Evolutionary conservation across 2,329 filamentous ascomycete genomes (phyloP).

Genomic region (Stemphylium beticola): DNA sequence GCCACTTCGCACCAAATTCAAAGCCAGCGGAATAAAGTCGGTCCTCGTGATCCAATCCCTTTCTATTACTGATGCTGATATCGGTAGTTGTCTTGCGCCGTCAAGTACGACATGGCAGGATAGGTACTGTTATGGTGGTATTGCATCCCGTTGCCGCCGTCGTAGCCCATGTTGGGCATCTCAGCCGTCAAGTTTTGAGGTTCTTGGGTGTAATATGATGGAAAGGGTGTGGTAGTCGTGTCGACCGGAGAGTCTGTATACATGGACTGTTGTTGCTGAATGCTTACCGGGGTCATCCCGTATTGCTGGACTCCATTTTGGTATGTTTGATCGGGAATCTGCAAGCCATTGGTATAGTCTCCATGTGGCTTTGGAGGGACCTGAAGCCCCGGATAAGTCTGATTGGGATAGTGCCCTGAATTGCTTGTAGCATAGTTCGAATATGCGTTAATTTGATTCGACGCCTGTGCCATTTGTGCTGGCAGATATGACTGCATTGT

Average conservation of each 20-base stretch:
- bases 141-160: constrained; percentile 35
- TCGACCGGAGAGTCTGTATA: constrained; percentile 49
- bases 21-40: too few species aligned
- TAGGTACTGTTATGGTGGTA: constrained; percentile 39
- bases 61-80: constrained; percentile 33
- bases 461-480: constrained; percentile 40
- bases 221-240: constrained; percentile 35
- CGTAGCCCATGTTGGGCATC: constrained; percentile 33
- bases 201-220: constrained; percentile 43
- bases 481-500: constrained; percentile 50
- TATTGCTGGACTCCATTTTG: constrained; percentile 33
- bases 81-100: constrained; percentile 40
- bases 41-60: neutral
- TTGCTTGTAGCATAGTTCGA: constrained; percentile 28
- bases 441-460: constrained; percentile 28
- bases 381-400: constrained; percentile 46
- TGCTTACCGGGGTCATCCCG: constrained; percentile 38
- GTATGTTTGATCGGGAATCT: constrained; percentile 37
- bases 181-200: constrained; percentile 34
- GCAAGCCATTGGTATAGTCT: constrained; percentile 38
- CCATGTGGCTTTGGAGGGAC: constrained; percentile 37
- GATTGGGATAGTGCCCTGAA: constrained; percentile 27
- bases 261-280: constrained; percentile 37
- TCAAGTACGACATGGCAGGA: constrained; percentile 43
- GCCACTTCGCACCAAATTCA: neutral